Base-by-base conservation (phyloP, 176 grass and related monocot genomes). In the Raddia guianensis region DNA sequence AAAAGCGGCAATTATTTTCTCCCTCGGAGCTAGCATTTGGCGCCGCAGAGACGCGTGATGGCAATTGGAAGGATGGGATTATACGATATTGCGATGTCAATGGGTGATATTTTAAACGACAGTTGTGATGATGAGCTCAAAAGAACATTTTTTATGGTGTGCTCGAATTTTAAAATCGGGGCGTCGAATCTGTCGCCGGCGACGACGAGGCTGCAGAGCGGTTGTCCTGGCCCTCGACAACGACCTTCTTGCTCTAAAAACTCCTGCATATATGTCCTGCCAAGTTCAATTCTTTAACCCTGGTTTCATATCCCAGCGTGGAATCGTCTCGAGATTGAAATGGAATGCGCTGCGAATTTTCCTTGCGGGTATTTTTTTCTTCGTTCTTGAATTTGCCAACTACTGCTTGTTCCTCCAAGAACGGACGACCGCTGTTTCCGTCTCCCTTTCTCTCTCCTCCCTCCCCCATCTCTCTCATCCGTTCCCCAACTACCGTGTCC, bases 371-470 rank as follows among this genome's bases (percentile, higher is more conserved):
- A 65, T 18, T 21, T 35, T 12, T 52, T 33, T 55, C 49, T 72
- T 46, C 70, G n/a, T 81, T 43, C 14, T 89, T 85, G 76, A 79
- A 85, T 85, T 89, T 64, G 71, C 82, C 83, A 83, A 51, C 73
- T 82, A 78, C 73, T 83, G 68, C 67, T 68, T 51, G 59, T 82
- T 83, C 57, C 45, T 79, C 44, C 66, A 49, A 68, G 71, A 87
- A 70, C 60, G 79, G 85, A 76, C 76, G 64, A 42, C 66, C 69
- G 43, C 68, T 74, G 90, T 79, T 88, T 77, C 66, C 76, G 48
- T 84, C 84, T 68, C 78, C 54, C 34, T 51, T 19, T 2, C 54
- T 33, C 61, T 21, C 20, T 47, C 62, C 21, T 63, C 68, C 45
- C 49, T 59, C 37, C 55, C 37, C 42, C n/a, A 63, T 27, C 19